Evolutionary conservation across 371 early-diverging fungal species (phyloP).

Genomic region (Zychaea mexicana): DNA sequence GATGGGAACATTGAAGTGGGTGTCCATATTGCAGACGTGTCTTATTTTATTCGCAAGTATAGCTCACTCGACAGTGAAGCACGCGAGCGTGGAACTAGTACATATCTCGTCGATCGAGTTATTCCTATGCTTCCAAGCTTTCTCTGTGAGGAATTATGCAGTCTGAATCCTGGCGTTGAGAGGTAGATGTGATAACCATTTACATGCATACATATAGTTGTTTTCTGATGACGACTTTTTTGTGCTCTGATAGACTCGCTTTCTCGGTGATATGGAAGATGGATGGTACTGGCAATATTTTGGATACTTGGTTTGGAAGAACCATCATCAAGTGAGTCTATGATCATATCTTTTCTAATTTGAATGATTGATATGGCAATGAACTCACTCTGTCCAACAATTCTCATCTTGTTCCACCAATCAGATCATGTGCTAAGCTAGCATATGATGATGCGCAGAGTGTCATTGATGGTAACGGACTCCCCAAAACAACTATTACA

Average conservation of each 20-base stretch:
- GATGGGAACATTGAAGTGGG: slow-evolving; percentile 85
- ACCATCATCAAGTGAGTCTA: slow-evolving; percentile 62
- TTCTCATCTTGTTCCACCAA: no score
- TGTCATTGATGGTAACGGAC: slow-evolving; percentile 63
- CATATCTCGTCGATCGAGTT: slow-evolving; percentile 89
- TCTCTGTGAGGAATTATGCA: slow-evolving; percentile 79
- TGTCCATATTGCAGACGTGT: slow-evolving; percentile 44
- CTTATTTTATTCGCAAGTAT: slow-evolving; percentile 1
- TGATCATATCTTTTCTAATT: background rate
- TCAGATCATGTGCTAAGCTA: slow-evolving; percentile 64
- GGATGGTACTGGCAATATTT: slow-evolving; percentile 58
- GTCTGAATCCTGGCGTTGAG: slow-evolving; percentile 42
- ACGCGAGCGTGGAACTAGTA: slow-evolving; percentile 86
- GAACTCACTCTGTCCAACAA: no score
- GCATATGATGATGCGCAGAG: slow-evolving; percentile 88
- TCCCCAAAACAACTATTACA: slow-evolving; percentile 32
- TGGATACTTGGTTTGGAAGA: slow-evolving; percentile 67
- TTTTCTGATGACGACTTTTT: background rate
- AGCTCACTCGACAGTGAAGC: slow-evolving; percentile 74
- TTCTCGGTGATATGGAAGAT: slow-evolving; percentile 80
- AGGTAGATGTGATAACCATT: slow-evolving; percentile 24
- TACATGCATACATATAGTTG: background rate
- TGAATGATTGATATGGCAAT: background rate
- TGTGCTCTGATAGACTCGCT: slow-evolving; percentile 25
- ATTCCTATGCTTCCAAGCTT: slow-evolving; percentile 98